These are phyloP conservation scores for Petunia axillaris DNA, from an alignment of 257 asterid genomes.

Conservation along the genomic window DNA sequence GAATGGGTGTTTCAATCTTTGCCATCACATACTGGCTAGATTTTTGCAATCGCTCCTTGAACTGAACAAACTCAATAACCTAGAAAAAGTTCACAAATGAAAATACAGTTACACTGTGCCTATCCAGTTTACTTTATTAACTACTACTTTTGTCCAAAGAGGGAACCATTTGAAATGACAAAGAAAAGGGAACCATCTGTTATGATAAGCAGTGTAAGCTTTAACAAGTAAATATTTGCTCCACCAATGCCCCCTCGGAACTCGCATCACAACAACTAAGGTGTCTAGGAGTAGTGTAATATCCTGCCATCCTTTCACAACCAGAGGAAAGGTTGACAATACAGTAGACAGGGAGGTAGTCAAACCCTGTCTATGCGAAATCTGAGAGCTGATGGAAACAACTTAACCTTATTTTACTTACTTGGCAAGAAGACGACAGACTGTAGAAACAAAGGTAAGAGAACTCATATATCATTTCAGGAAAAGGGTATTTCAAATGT, in stretches of 20 bases:
- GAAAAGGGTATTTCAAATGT: conserved; percentile 12
- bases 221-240: conserved; percentile 2
- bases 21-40: conserved; percentile 84
- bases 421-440: conserved; percentile 4
- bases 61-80: conserved; percentile 95
- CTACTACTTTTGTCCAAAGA: background rate
- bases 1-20: conserved; percentile 80
- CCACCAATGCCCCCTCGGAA: conserved; percentile 5
- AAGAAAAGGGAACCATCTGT: background rate
- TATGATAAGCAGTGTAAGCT: background rate
- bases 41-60: conserved; percentile 80
- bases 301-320: conserved; percentile 6
- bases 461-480: background rate
- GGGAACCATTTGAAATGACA: conserved; percentile 2
- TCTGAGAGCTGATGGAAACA: background rate
- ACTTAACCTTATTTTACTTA: background rate
- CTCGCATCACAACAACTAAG: conserved; percentile 10
- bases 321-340: conserved; percentile 14
- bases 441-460: conserved; percentile 7
- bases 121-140: background rate
- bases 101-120: conserved; percentile 3
- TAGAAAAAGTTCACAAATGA: conserved; percentile 32
- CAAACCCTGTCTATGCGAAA: background rate
- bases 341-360: background rate
- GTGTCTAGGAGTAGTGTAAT: background rate